Base-by-base conservation (phyloP, 805 yeast genomes). In the Tetrapisispora fleetii region DNA sequence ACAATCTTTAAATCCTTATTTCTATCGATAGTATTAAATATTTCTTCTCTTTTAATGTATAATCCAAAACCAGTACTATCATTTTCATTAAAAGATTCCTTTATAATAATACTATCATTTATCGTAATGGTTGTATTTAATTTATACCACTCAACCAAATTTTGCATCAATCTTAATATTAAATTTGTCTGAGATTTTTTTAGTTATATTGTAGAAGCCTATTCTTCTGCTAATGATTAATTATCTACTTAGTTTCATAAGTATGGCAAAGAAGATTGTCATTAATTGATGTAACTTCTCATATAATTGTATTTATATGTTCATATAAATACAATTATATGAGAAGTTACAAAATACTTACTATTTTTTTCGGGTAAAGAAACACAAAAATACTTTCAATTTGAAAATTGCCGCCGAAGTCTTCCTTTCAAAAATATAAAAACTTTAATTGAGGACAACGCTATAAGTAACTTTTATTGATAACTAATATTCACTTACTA, bases 61-160 rank as follows among this genome's bases (percentile, higher is more conserved):
- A 59, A 48, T 1, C 67, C 65, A 36, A 45, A 51, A n/a, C 65
- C 64, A 7, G 78, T 74, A 2, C 69, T 68, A 2, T 57, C 52
- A 24, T 52, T 59, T 30, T 46, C 30, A 14, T 19, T 14, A 36
- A 36, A 16, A 2, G 47, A 37, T 35, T 37, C 30, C 19, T 44
- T 18, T 2, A 44, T 27, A 2, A 11, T 18, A 13, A 44, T 18
- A 44, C 8, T 18, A 14, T 27, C 14, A n/a, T 44, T 27, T 16
- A 44, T 19, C 16, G 10, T 28, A 8, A 44, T 21, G 8, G 14
- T 21, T 4, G 47, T 30, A 21, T 44, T 27, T 10, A 27, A 18
- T 11, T 14, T 18, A 37, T 21, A 44, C 42, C 41, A 44, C 7
- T 37, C 27, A 22, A 42, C 8, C 6, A 41, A 14, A 11, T 18